Evolutionary conservation across 1,139 yeast genomes (phyloP), one percentile per base, ranked within the genome.

Genomic region (Taphrina wiesneri): DNA sequence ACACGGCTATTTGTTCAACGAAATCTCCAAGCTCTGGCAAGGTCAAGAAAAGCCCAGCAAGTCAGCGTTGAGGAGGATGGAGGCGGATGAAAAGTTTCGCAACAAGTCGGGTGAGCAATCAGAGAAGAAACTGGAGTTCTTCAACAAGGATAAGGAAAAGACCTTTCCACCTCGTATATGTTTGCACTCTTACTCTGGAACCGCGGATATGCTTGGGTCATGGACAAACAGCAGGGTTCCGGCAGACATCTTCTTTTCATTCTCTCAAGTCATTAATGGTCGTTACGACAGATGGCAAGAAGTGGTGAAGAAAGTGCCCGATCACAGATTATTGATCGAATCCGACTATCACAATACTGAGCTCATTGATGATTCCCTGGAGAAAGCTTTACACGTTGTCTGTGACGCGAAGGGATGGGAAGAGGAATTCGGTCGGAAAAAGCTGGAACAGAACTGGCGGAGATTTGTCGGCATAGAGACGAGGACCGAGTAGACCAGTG

Each of bases 181-280:
- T 41, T 78, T 92, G 34, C 98, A 92, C 74, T 90, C 97, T 0
- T 92, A 85, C 74, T 84, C 90, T n/a, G 98, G 97, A 0, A 86
- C 95, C 2, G 72, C 80, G 0, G 96, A 90, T 43, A 70, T 66
- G 53, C 66, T 70, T 25, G 23, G 46, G 13, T 39, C 60, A 17
- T 71, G 71, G 70, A 52, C 64, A 9, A 67, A 66, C 21, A 46
- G 59, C n/a, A 52, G 65, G n/a, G 65, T 70, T 6, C 71, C 71
- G 5, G 57, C 67, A 1, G 67, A 72, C 11, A 71, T 81, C 17
- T 83, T 67, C 72, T 82, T 88, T 66, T 88, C 92, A 65, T 80
- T 86, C 36, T 88, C 90, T 23, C 78, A 82, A 54, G 81, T 83
- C 70, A 83, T 91, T 62, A 90, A 88, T 72, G 81, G 81, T 25